Evolutionary conservation across 1,139 yeast genomes (phyloP), one percentile per base, ranked within the genome.

Genomic region (Debaryomycetaceae sp.): DNA sequence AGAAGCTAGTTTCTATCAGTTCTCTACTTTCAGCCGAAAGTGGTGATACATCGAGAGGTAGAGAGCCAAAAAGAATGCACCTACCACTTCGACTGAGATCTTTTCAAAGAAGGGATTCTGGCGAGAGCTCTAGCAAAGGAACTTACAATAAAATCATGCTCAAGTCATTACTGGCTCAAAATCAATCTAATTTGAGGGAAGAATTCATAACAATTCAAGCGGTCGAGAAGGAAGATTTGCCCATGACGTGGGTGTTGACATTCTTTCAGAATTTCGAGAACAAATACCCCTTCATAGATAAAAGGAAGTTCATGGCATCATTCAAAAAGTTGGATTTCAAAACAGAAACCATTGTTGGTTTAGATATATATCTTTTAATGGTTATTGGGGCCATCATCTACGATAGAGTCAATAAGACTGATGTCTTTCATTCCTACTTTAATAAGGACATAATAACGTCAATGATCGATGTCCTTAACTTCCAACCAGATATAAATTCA

Each of bases 331-430:
- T 68, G 20, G 63, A 69, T 40, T 72, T 73, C 48, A 47, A 52
- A 14, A 57, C 58, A 38, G 78, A 73, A 47, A 57, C 69, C 11
- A 68, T 73, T 40, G 63, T 73, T 17, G 66, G 65, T 48, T 55
- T 72, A 44, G 75, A 70, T 47, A 53, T 66, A 17, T 73, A 71
- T 53, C 52, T 73, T 44, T 54, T 73, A 24, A 54, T 73, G 59
- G 63, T 72, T 44, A 67, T 70, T 29, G 78, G 78, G 4, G 67
- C 76, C 47, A 51, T 69, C 20, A 56, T 72, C 5, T 60, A 63
- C 46, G 77, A 72, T 50, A 56, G 65, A 23, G 60, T 60, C 42
- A 56, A 57, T 41, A 47, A 52, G 34, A 52, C 59, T 5, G 44
- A 48, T 7, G 50, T 56, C 38, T 72, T 68, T 47, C 42, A 48